phyloP scores from a whole-genome alignment of 257 asterid genomes.

The Rehmannia glutinosa region DNA sequence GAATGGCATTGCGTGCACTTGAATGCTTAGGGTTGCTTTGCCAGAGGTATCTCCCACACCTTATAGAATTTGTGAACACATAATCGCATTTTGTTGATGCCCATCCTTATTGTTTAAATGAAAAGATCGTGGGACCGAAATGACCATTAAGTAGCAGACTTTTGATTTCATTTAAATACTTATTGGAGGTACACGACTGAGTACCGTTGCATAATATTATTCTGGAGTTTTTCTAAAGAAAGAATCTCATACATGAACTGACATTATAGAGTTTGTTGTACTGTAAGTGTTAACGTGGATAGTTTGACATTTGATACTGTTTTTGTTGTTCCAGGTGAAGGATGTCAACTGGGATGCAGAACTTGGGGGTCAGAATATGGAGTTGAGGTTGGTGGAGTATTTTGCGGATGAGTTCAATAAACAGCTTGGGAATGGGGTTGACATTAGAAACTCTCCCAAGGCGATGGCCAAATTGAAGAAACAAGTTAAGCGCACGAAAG shows the following conservation, averaged over 20 bases:
- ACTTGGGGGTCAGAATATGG: slow-evolving; percentile 96
- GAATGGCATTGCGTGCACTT: not conserved
- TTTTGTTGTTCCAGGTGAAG: slow-evolving; percentile 61
- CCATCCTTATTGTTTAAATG: not conserved
- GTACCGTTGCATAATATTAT: too few species aligned
- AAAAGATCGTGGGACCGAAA: not conserved
- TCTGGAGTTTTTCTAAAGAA: too few species aligned
- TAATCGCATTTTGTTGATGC: not conserved
- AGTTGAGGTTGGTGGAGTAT: slow-evolving; percentile 82
- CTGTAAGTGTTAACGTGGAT: not conserved
- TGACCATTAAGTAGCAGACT: not conserved
- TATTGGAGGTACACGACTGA: too few species aligned
- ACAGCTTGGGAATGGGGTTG: slow-evolving; percentile 77
- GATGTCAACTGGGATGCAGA: slow-evolving; percentile 94
- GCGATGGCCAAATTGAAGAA: slow-evolving; percentile 97
- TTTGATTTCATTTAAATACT: not conserved
- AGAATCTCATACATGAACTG: too few species aligned
- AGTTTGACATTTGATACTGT: slow-evolving; percentile 21
- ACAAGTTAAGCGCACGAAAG: slow-evolving; percentile 97
- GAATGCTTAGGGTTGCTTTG: not conserved
- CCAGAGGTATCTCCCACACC: not conserved
- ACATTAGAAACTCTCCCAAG: slow-evolving; percentile 77
- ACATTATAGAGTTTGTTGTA: not conserved
- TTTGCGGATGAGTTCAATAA: slow-evolving; percentile 91
- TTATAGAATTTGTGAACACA: not conserved